Evolutionary conservation across 2,329 filamentous ascomycete genomes (phyloP).

Genomic region (Cryphonectria naterciae): DNA sequence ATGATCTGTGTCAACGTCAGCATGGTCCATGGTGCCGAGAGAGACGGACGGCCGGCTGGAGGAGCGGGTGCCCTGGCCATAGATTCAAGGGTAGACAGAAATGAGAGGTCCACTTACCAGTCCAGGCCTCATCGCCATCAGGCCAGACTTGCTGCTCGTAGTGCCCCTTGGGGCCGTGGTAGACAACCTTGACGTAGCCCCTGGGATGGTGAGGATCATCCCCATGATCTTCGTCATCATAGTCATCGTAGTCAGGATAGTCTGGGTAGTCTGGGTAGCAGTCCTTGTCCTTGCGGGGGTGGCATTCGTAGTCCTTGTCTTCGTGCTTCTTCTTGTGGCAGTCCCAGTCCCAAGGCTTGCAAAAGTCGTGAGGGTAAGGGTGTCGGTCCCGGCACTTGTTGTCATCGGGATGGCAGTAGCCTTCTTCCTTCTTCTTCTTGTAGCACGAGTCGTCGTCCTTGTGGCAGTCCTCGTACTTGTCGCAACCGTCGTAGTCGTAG

Average conservation of each 20-base stretch:
- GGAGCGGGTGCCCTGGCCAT: background rate
- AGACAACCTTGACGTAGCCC: slow-evolving; percentile 14
- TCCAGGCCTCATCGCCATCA: slow-evolving; percentile 27
- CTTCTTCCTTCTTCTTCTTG: slow-evolving; percentile 14
- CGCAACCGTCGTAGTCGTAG: slow-evolving; percentile 20
- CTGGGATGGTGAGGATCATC: slow-evolving; percentile 18
- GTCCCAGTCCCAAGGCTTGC: slow-evolving; percentile 20
- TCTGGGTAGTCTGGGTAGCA: slow-evolving; percentile 16
- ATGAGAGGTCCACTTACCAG: slow-evolving; percentile 14
- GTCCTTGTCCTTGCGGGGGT: slow-evolving; percentile 16
- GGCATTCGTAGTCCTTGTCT: slow-evolving; percentile 22
- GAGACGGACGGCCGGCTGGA: background rate
- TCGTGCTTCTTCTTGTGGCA: slow-evolving; percentile 17
- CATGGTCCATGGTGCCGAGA: background rate
- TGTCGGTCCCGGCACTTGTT: slow-evolving; percentile 8
- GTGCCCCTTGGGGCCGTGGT: slow-evolving; percentile 14
- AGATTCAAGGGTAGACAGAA: background rate
- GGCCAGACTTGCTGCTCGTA: slow-evolving; percentile 27
- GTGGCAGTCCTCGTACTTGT: slow-evolving; percentile 16
- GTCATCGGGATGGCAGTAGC: slow-evolving; percentile 9
- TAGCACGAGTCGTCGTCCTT: slow-evolving; percentile 13
- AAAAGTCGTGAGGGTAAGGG: slow-evolving; percentile 16
- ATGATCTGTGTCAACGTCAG: slow-evolving; percentile 20
- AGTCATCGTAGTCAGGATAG: slow-evolving; percentile 11
- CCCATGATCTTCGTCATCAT: background rate